Base-by-base conservation (phyloP, 441 rosid species). In the Sinapis alba region DNA sequence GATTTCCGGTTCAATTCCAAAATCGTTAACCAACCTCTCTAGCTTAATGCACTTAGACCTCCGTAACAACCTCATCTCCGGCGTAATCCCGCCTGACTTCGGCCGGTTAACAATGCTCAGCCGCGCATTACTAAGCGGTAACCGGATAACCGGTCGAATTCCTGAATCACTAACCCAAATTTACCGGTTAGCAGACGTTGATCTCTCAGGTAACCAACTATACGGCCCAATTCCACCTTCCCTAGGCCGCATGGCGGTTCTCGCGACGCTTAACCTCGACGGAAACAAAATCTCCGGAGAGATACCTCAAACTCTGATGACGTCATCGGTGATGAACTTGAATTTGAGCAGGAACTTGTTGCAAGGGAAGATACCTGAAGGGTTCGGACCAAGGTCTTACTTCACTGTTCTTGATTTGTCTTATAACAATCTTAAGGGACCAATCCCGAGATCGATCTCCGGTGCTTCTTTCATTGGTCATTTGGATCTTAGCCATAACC, bases 401-500 rank as follows among this genome's bases (percentile, higher is more conserved):
- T 94, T 94, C 70, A 94, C 84, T 1, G 87, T 78, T 1, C 77
- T 94, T 18, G 98, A 94, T 79, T 78, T 94, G 57, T 86, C 98
- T 16, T 72, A 82, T 54, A 94, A 91, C 30, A 84, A 84, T 23
- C 78, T 91, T 0, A 82, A 65, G 3, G 97, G 97, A 21, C 84
- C 85, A 51, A 83, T 91, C 12, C 96, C 98, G 34, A 85, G 68
- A 61, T 75, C 89, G 0, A 28, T 91, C 63, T 64, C 89, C 0
- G 47, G 63, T 12, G 94, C 97, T 1, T 77, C 92, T 30, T 94
- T 80, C 57, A 81, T 94, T 43, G 98, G 98, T 0, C 93, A 91
- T 61, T 54, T 94, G 77, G 97, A 94, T 80, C 78, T 94, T 82
- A 94, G 98, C 75, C 86, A 89, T 62, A 94, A 94, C 82, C 93